Conservation (phyloP, 164 flowering plant genomes). For the Stephania yunnanensis region DNA sequence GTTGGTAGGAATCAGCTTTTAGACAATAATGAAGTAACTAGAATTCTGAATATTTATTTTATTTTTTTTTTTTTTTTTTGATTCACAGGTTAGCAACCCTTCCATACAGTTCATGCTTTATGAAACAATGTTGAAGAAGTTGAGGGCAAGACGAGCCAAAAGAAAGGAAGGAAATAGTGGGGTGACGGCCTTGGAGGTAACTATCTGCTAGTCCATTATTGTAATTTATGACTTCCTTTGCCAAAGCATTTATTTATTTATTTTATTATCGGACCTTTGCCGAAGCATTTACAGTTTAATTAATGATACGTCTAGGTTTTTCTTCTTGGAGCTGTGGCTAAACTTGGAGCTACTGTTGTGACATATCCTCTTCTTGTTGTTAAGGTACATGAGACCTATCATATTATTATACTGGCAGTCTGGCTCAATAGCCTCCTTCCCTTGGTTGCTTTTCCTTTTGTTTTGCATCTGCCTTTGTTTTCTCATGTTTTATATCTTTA, state of each 20-base stretch:
- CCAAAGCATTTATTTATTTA: neutral
- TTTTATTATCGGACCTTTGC: no score
- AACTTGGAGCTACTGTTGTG: conserved; percentile 92
- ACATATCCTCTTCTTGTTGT: conserved; percentile 98
- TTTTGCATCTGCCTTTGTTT: neutral
- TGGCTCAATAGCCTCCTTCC: no score
- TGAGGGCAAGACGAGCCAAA: conserved; percentile 53
- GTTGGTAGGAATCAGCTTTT: conserved; percentile 36
- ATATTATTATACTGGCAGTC: neutral
- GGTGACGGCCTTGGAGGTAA: conserved; percentile 82
- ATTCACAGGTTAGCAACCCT: conserved; percentile 86
- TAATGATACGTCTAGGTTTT: conserved; percentile 44
- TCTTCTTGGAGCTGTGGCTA: conserved; percentile 93
- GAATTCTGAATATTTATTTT: conserved; percentile 16
- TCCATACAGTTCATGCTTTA: conserved; percentile 94
- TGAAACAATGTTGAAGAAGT: conserved; percentile 83
- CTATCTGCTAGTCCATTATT: neutral
- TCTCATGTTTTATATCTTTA: conserved; percentile 5
- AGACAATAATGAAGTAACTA: conserved; percentile 2
- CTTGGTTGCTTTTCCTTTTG: neutral
- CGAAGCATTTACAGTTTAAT: neutral
- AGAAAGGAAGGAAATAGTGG: conserved; percentile 37
- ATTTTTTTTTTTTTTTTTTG: conserved; percentile 14
- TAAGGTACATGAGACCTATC: conserved; percentile 44
- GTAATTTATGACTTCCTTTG: neutral